Evolutionary conservation across 257 asterid species (phyloP).

Genomic region (Solanum medicagineum): DNA sequence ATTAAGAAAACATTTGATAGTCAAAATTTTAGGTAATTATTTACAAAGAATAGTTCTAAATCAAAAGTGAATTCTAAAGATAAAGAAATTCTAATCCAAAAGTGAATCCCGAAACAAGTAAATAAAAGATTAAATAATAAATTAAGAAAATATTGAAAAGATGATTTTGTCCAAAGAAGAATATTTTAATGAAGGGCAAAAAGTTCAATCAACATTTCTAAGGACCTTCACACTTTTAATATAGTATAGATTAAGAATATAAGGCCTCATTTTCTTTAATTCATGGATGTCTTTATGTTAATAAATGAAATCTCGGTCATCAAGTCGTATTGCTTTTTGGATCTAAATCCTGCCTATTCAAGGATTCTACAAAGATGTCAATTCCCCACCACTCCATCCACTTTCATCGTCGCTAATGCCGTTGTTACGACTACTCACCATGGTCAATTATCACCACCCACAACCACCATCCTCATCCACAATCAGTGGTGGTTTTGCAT

Average conservation of each 20-base stretch:
- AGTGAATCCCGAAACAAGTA: too few species aligned
- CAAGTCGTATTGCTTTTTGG: not conserved
- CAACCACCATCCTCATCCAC: not conserved
- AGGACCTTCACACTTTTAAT: too few species aligned
- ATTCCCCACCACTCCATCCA: not conserved
- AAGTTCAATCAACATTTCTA: too few species aligned
- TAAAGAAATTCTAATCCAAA: too few species aligned
- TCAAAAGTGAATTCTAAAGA: too few species aligned
- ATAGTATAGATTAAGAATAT: not conserved
- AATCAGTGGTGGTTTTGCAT: not conserved
- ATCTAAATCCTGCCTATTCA: not conserved
- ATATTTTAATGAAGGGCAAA: too few species aligned
- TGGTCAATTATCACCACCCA: not conserved
- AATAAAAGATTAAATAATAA: too few species aligned
- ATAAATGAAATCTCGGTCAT: not conserved
- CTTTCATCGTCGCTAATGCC: not conserved
- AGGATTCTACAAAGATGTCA: not conserved
- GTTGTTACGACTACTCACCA: not conserved
- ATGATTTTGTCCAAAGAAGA: too few species aligned
- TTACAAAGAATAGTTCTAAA: too few species aligned
- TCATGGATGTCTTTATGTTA: not conserved
- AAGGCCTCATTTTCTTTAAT: not conserved
- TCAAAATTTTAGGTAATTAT: too few species aligned
- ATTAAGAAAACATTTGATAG: too few species aligned
- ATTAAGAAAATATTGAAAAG: too few species aligned